Percentiles rank a stretch among this genome's conserved stretches.
phyloP scores from a whole-genome alignment of 169 alveolate species.

The Hepatocystis sp. region DNA sequence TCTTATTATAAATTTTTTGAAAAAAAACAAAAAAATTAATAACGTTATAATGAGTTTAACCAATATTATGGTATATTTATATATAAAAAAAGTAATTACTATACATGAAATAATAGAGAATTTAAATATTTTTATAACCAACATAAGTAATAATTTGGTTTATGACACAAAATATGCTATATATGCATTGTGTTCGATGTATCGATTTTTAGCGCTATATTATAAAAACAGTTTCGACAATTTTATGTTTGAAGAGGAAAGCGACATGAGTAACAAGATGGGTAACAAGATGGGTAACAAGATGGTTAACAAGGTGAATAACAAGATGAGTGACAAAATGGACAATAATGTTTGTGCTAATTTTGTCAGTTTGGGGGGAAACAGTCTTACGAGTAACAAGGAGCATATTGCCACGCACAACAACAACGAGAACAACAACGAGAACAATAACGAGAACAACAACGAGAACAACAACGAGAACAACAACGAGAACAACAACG shows the following conservation, averaged over 20 bases:
- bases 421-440: neutral
- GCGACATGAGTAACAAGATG: too few species aligned
- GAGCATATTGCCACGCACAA: neutral
- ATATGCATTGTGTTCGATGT: slow-evolving; percentile 45
- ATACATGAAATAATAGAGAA: slow-evolving; percentile 22
- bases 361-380: neutral
- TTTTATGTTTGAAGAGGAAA: slow-evolving; percentile 37
- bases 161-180: slow-evolving; percentile 58
- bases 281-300: too few species aligned
- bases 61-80: slow-evolving; percentile 63
- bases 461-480: neutral
- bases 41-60: slow-evolving; percentile 14
- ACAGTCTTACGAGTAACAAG: neutral
- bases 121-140: slow-evolving; percentile 7
- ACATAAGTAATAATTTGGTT: slow-evolving; percentile 5
- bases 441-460: neutral
- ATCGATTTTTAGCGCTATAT: slow-evolving; percentile 36
- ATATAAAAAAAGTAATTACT: slow-evolving; percentile 43
- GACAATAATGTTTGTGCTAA: too few species aligned
- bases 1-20: slow-evolving; percentile 1
- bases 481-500: neutral
- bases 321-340: too few species aligned
- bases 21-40: slow-evolving; percentile 4
- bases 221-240: slow-evolving; percentile 27
- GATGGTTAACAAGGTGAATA: too few species aligned